Percentiles rank a stretch among this genome's conserved stretches.
Evolutionary conservation across 1,284 basidiomycete species (phyloP).

Genomic region (Takashimella koratensis): DNA sequence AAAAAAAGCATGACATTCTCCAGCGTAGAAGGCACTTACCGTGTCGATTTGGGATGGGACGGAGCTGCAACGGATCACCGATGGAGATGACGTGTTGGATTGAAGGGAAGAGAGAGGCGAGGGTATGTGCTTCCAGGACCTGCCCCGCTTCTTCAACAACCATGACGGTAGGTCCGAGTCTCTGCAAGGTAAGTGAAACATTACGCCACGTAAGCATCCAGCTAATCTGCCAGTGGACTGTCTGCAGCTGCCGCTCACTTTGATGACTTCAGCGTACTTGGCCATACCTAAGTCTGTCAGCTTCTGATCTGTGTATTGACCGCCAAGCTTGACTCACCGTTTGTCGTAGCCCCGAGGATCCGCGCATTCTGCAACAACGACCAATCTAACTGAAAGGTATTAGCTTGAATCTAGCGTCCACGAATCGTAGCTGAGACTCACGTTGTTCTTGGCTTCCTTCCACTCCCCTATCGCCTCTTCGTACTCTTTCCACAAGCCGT

Average conservation of each 20-base stretch:
- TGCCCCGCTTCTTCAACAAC: constrained; percentile 71
- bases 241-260: background rate
- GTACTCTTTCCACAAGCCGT: background rate
- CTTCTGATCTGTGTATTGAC: too few relatives aligned
- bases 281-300: background rate
- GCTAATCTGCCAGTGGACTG: background rate
- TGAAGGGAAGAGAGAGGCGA: constrained; percentile 60
- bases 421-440: background rate
- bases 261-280: background rate
- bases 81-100: constrained; percentile 57
- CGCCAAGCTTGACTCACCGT: constrained; percentile 50
- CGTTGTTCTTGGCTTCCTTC: background rate
- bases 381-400: background rate
- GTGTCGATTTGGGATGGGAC: constrained; percentile 63
- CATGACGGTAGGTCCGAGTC: constrained; percentile 49
- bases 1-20: too few relatives aligned
- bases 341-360: constrained; percentile 68
- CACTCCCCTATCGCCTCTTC: background rate
- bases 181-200: too few relatives aligned
- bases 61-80: constrained; percentile 66
- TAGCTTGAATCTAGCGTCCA: too few relatives aligned
- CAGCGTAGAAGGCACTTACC: too few relatives aligned
- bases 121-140: constrained; percentile 67
- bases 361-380: background rate
- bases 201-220: too few relatives aligned